phyloP scores from a whole-genome alignment of 2,329 filamentous ascomycete species.

The Cladorrhinum sp. region DNA sequence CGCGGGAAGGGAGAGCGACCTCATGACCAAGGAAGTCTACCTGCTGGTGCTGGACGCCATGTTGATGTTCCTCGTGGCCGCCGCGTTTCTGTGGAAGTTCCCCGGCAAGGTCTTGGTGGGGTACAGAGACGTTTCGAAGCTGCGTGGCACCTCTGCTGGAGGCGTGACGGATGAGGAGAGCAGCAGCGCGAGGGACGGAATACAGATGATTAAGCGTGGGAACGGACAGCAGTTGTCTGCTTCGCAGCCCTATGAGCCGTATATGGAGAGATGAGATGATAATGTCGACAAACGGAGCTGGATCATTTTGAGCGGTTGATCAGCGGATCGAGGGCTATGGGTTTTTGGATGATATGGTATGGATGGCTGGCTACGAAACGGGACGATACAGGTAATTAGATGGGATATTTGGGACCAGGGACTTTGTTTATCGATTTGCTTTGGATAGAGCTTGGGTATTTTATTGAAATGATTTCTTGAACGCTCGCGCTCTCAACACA shows the following conservation, averaged over 20 bases:
- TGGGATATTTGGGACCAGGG: too few relatives aligned
- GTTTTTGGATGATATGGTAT: too few relatives aligned
- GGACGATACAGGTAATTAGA: too few relatives aligned
- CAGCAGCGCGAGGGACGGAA: not conserved
- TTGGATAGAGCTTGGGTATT: too few relatives aligned
- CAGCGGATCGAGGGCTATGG: too few relatives aligned
- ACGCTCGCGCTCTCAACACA: too few relatives aligned
- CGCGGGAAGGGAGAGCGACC: slow-evolving; percentile 40
- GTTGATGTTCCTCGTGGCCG: slow-evolving; percentile 28
- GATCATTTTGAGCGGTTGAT: too few relatives aligned
- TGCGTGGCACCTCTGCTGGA: not conserved
- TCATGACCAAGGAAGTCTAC: slow-evolving; percentile 45
- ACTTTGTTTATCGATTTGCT: too few relatives aligned
- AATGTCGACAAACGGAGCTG: too few relatives aligned
- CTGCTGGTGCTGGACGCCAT: slow-evolving; percentile 37
- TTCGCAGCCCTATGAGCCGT: not conserved
- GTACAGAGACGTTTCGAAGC: slow-evolving; percentile 16
- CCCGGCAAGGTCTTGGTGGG: slow-evolving; percentile 18
- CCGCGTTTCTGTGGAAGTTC: slow-evolving; percentile 21
- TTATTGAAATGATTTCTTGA: too few relatives aligned
- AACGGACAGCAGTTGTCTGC: not conserved
- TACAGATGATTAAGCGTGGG: not conserved
- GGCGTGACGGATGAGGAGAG: not conserved
- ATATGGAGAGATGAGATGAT: not conserved
- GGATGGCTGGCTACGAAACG: too few relatives aligned